These are phyloP conservation scores for Pythium grandisporangium DNA, from an alignment of 352 stramenopile species.

Conservation along the genomic window DNA sequence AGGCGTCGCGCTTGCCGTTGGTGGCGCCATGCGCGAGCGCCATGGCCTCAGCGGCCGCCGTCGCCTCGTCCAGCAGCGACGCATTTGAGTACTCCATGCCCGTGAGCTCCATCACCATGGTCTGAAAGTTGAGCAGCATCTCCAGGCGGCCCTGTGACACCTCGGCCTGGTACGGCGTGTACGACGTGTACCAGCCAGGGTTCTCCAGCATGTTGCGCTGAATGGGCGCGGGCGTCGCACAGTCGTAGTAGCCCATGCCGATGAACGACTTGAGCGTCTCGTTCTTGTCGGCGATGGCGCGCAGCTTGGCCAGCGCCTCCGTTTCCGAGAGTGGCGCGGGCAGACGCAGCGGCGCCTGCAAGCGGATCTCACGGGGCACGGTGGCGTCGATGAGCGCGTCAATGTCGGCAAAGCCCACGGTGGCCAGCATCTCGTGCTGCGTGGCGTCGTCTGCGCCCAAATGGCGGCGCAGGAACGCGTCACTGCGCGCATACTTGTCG, in stretches of 20 bases:
- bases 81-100: constrained; percentile 96
- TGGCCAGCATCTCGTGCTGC: constrained; percentile 88
- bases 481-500: constrained; percentile 35
- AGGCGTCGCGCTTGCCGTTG: constrained; percentile 92
- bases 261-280: constrained; percentile 95
- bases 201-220: constrained; percentile 98
- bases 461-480: constrained; percentile 69
- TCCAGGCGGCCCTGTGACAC: constrained; percentile 98
- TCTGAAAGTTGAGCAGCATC: constrained; percentile 99
- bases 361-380: constrained; percentile 91
- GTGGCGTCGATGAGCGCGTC: constrained; percentile 93
- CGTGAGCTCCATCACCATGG: constrained; percentile 94
- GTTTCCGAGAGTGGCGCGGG: constrained; percentile 86
- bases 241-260: constrained; percentile 98
- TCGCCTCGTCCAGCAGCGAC: constrained; percentile 97
- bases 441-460: constrained; percentile 88
- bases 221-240: constrained; percentile 93
- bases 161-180: constrained; percentile 99
- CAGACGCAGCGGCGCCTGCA: constrained; percentile 44
- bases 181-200: constrained; percentile 98
- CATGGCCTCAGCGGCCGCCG: constrained; percentile 98
- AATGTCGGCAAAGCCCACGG: constrained; percentile 89
- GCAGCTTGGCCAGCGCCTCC: constrained; percentile 88
- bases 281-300: constrained; percentile 93
- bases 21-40: constrained; percentile 92